Evolutionary conservation across 202 grass and related monocot genomes (phyloP), one percentile per base, ranked within the genome.

Genomic region (Schoenoplectus triqueter): DNA sequence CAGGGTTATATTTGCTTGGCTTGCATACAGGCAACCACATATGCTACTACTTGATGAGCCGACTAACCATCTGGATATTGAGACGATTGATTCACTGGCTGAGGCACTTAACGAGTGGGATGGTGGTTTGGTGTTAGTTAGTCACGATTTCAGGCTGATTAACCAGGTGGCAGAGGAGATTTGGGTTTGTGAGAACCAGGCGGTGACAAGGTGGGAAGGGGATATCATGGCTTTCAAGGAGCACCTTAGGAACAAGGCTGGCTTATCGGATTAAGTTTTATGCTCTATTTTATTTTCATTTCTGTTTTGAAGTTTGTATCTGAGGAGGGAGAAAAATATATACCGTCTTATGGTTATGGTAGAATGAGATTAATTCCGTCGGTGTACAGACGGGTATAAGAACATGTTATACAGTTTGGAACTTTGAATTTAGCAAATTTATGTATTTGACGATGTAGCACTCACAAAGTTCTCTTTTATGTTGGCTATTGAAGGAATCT

Each of bases 161-260:
- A 97, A 97, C 81, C 95, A 97, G 83, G 95, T 94, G 19, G 95
- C 95, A 7, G 7, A 94, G n/a, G 95, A 97, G 85, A 97, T 97
- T 50, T 97, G 95, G 95, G 95, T 97, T 47, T 97, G 95, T 14
- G 92, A 97, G 83, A 94, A 94, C 15, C 90, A 90, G 89, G 88
- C 90, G 10, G 95, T 94, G 56, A 97, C 92, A 0, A 76, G 89
- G 83, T 97, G 95, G 92, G 92, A 92, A 61, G 91, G 95, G 67
- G 95, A 88, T 87, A 97, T 97, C 75, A 97, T 94, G 95, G 88
- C 76, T 10, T 97, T 97, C 75, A 94, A 97, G 91, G 73, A 88
- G 64, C 92, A 97, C 80, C 67, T 93, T 44, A 94, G 90, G 91
- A 93, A 41, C 77, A 94, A 88, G 80, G 87, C 94, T 31, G 92